Evolutionary conservation across 306 rosid species (phyloP), one percentile per base, ranked within the genome.

Genomic region (Calophaca sinica): DNA sequence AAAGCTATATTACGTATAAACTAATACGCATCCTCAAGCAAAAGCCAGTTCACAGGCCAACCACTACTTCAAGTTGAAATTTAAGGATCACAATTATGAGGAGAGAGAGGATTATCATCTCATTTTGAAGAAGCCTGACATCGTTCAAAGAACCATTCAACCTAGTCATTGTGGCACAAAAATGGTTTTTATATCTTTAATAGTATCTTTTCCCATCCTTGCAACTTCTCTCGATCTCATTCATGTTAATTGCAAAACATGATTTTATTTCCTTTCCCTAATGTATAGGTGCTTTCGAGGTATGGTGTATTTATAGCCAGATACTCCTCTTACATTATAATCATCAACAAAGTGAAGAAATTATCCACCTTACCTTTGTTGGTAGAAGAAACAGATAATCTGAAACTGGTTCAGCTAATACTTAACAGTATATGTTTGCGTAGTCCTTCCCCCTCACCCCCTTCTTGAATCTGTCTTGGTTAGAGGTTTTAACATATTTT

Each of bases 351-450:
- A 68, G 58, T 38, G 76, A 63, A 50, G 68, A 62, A 74, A 53
- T 26, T 63, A 7, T 35, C 62, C 33, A 51, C 68, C 65, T 70
- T 52, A 57, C 59, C 46, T 38, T 79, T 6, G 71, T 70, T 79
- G 33, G 48, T 62, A 57, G 76, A 65, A 44, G 71, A 71, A 63
- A 81, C 36, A 73, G 29, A 74, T 68, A 32, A 44, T 29, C 68
- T 44, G 62, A 45, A 73, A 15, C 46, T 11, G 29, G 39, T 38
- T 44, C 20, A 11, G 70, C 68, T 33, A 20, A 77, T 61, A 57
- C 15, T 58, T 69, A 63, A 42, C 35, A 41, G 44, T 36, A 44
- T 7, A 33, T 26, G 64, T 13, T 60, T 35, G 41, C 26, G 9
- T 5, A 55, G 52, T 66, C 64, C 29, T 71, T n/a, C 6, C 59